These are phyloP conservation scores for Yamadazyma paraphyllophila DNA, from an alignment of 805 yeast genomes.

Conservation along the genomic window DNA sequence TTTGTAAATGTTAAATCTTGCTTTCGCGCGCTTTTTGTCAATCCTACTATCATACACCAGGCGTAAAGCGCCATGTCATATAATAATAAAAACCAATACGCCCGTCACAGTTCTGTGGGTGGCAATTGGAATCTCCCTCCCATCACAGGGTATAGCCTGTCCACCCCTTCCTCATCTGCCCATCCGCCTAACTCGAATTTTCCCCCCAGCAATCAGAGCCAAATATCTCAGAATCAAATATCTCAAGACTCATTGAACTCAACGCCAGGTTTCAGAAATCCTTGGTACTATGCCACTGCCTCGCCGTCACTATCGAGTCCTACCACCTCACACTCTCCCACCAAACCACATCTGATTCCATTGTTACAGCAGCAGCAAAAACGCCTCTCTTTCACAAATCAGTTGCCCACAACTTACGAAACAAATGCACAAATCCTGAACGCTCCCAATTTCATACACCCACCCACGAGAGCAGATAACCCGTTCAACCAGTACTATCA, in stretches of 20 bases:
- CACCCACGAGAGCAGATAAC: slow-evolving; percentile 45
- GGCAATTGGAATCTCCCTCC: slow-evolving; percentile 37
- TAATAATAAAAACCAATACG: slow-evolving; percentile 25
- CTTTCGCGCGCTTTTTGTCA: slow-evolving; percentile 1
- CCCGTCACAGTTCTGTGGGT: slow-evolving; percentile 38
- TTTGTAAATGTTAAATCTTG: not conserved
- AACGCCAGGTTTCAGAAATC: slow-evolving; percentile 36
- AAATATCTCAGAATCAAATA: not conserved
- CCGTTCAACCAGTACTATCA: slow-evolving; percentile 44
- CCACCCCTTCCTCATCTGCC: not conserved
- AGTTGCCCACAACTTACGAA: slow-evolving; percentile 52
- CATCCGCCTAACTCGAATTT: too few relatives aligned
- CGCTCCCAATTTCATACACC: slow-evolving; percentile 30
- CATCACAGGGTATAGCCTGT: slow-evolving; percentile 8
- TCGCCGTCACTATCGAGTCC: slow-evolving; percentile 13
- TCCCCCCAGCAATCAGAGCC: not conserved
- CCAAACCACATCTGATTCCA: slow-evolving; percentile 26
- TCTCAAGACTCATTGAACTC: not conserved
- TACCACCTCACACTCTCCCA: slow-evolving; percentile 26
- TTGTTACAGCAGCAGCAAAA: slow-evolving; percentile 26
- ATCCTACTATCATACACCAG: not conserved
- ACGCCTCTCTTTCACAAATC: slow-evolving; percentile 40
- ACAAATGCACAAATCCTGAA: slow-evolving; percentile 25
- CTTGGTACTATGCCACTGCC: slow-evolving; percentile 37
- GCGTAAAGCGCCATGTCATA: slow-evolving; percentile 23